Conservation (phyloP, 1,139 yeast species). For the Torulaspora globosa region DNA sequence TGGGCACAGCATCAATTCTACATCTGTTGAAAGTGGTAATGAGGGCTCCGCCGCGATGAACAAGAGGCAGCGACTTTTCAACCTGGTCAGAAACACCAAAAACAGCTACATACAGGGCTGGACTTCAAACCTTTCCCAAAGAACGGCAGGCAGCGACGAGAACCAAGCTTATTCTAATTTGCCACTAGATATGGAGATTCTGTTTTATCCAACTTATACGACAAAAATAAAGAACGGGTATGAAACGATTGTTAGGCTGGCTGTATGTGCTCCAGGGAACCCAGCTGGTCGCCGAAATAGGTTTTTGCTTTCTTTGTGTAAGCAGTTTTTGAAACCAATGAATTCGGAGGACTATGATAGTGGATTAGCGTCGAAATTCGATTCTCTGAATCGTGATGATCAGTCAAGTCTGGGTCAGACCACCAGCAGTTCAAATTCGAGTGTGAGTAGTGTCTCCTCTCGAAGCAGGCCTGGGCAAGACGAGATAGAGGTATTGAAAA, state of each 20-base stretch:
- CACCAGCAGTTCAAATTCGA: constrained; percentile 5
- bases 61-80: constrained; percentile 38
- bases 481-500: constrained; percentile 43
- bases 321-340: constrained; percentile 55
- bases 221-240: constrained; percentile 41
- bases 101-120: constrained; percentile 55
- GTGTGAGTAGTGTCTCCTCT: constrained; percentile 1
- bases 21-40: constrained; percentile 19
- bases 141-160: constrained; percentile 37
- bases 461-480: constrained; percentile 7
- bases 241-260: constrained; percentile 67
- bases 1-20: constrained; percentile 6
- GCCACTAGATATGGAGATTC: constrained; percentile 38
- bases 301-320: constrained; percentile 62
- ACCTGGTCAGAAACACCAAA: constrained; percentile 53
- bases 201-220: constrained; percentile 63
- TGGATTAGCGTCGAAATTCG: constrained; percentile 13
- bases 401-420: constrained; percentile 12
- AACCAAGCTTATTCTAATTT: constrained; percentile 10
- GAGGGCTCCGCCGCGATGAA: constrained; percentile 12
- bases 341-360: constrained; percentile 32
- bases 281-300: constrained; percentile 64
- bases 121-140: constrained; percentile 46
- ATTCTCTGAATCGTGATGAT: constrained; percentile 5
- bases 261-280: constrained; percentile 65